phyloP scores from a whole-genome alignment of 768 basidiomycete genomes.

The Lanmaoa rubissima region DNA sequence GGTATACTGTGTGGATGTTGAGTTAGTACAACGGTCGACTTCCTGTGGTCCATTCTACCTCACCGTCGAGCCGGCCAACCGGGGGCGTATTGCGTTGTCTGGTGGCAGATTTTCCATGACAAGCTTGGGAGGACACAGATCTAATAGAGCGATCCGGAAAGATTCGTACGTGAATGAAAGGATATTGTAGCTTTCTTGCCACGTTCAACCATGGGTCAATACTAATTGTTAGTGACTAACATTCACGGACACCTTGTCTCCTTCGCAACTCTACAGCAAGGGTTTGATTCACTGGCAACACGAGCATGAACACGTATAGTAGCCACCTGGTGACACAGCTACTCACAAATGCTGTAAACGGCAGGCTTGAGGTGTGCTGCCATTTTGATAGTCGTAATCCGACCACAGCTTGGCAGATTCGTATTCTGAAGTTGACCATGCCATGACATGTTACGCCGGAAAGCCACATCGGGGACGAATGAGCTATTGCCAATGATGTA shows the following conservation, averaged over 20 bases:
- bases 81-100: background rate
- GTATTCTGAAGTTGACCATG: background rate
- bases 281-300: too few relatives aligned
- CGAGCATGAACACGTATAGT: background rate
- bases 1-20: background rate
- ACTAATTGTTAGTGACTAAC: background rate
- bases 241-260: background rate
- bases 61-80: background rate
- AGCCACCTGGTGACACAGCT: conserved; percentile 1
- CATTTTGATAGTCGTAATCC: background rate
- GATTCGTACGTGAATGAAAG: background rate
- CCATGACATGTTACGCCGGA: background rate
- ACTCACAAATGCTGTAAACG: conserved; percentile 3
- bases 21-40: background rate
- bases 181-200: background rate
- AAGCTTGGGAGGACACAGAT: background rate
- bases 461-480: background rate
- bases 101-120: background rate
- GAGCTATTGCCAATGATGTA: background rate
- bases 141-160: background rate
- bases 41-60: background rate
- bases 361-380: background rate
- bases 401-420: conserved; percentile 15
- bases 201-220: background rate
- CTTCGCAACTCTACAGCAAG: background rate